Evolutionary conservation across 2,329 filamentous ascomycete species (phyloP).

Genomic region (Teratosphaeria zuluensis): DNA sequence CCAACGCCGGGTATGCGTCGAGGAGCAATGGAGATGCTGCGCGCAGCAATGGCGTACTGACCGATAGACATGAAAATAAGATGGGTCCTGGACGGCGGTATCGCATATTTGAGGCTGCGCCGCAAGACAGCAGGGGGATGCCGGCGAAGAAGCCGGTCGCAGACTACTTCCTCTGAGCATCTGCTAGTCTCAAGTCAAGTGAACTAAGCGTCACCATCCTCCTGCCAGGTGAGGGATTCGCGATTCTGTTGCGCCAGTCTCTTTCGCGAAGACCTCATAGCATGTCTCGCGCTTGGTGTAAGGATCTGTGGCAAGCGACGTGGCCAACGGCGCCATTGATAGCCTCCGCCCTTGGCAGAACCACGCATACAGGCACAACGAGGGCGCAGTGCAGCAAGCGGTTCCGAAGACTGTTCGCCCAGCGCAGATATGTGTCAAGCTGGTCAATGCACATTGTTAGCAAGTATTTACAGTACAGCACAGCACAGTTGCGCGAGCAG

Average conservation of each 20-base stretch:
- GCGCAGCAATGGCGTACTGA: conserved; percentile 32
- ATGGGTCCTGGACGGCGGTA: conserved; percentile 79
- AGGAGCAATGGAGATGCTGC: conserved; percentile 59
- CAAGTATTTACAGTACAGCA: background rate
- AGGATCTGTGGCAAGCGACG: background rate
- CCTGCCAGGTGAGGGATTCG: no score
- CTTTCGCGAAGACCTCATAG: no score
- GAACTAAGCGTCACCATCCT: background rate
- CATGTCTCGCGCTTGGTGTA: background rate
- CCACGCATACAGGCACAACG: no score
- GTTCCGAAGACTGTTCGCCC: background rate
- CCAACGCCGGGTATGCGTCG: conserved; percentile 37
- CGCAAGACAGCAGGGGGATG: conserved; percentile 94
- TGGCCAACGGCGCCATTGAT: background rate
- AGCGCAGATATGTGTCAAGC: background rate
- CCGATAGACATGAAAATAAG: conserved; percentile 36
- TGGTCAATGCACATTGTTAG: background rate
- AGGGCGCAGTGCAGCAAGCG: no score
- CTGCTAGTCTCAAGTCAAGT: background rate
- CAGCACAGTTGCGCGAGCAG: background rate
- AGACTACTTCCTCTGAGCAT: conserved; percentile 71
- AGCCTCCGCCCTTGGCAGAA: background rate
- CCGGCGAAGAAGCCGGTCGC: conserved; percentile 97
- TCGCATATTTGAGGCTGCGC: conserved; percentile 90
- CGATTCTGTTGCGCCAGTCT: no score